Evolutionary conservation across 2,329 filamentous ascomycete genomes (phyloP).

Genomic region (Fusarium pilosicola): DNA sequence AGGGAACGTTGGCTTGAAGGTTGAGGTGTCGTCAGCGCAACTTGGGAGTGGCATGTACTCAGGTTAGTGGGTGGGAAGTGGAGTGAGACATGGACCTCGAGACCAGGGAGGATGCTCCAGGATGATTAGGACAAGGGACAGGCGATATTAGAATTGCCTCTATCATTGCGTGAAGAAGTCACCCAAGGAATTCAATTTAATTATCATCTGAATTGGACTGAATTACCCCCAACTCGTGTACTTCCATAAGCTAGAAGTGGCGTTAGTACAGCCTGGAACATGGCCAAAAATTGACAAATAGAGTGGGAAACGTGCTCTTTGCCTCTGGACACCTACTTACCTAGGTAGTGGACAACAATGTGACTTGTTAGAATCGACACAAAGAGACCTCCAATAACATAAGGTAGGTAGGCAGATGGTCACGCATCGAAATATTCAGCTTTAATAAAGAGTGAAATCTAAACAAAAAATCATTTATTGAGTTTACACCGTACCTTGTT

Average conservation of each 20-base stretch:
- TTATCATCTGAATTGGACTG: background rate
- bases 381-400: background rate
- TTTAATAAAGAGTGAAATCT: background rate
- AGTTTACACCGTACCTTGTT: background rate
- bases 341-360: background rate
- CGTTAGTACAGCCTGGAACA: background rate
- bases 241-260: background rate
- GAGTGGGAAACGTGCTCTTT: background rate
- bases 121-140: background rate
- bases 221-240: background rate
- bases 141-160: background rate
- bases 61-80: conserved; percentile 18
- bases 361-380: background rate
- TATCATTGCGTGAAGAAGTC: background rate
- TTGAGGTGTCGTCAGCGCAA: conserved; percentile 34
- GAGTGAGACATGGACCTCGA: conserved; percentile 5
- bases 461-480: conserved; percentile 11
- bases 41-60: conserved; percentile 20
- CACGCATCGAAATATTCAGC: background rate
- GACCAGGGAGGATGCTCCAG: background rate
- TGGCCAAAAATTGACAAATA: background rate
- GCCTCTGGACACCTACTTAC: background rate
- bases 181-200: background rate
- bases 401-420: background rate
- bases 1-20: conserved; percentile 20